Conservation (phyloP, 2,329 filamentous ascomycete genomes). For the Aureobasidium musti region DNA sequence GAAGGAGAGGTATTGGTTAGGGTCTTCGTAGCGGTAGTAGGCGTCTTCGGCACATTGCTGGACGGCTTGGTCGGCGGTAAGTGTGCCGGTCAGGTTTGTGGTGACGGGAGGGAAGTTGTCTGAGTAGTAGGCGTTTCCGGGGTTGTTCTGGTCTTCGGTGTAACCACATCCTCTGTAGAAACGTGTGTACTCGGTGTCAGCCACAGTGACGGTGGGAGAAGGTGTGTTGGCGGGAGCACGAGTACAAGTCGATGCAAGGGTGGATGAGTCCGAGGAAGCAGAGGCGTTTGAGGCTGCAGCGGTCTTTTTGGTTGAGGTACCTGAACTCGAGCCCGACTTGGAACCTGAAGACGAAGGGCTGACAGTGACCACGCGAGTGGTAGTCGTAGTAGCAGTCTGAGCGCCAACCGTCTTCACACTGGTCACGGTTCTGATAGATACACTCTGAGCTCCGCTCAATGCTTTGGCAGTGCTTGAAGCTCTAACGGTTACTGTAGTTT, state of each 20-base stretch:
- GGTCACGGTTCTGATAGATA: neutral
- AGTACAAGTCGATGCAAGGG: neutral
- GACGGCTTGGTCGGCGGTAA: conserved; percentile 1
- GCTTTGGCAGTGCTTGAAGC: neutral
- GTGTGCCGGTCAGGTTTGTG: neutral
- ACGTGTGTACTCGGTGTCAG: conserved; percentile 11
- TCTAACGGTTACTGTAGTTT: neutral
- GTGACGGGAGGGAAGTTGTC: conserved; percentile 21
- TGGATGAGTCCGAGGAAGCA: neutral
- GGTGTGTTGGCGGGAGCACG: neutral
- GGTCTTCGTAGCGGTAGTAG: conserved; percentile 15
- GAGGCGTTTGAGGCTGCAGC: neutral
- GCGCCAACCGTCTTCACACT: conserved; percentile 4
- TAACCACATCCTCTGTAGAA: conserved; percentile 24
- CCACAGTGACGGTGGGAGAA: neutral
- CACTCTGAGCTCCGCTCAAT: neutral
- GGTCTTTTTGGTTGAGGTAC: neutral
- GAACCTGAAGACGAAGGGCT: neutral
- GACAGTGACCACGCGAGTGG: neutral
- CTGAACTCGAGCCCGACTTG: neutral
- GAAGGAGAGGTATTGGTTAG: conserved; percentile 22
- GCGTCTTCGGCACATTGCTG: conserved; percentile 10
- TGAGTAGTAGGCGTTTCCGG: conserved; percentile 14
- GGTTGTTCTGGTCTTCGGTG: conserved; percentile 23
- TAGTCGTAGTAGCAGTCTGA: neutral